A percentile compares a stretch with the other conserved stretches of the same genome.
Evolutionary conservation across 345 rosid genomes (phyloP).

Genomic region (Geranium brycei): DNA sequence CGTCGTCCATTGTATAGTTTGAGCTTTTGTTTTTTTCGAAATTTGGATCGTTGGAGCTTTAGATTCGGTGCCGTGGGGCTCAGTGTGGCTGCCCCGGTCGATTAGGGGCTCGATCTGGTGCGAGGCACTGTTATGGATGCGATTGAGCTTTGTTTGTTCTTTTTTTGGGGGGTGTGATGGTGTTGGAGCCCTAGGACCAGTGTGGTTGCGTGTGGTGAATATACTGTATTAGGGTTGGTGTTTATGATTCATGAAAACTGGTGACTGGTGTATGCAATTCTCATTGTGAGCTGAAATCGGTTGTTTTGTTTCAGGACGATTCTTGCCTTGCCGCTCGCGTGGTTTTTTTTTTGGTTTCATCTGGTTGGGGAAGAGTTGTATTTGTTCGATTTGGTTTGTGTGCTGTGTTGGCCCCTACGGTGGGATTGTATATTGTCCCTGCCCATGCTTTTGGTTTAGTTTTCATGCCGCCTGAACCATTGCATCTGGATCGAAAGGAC

Average conservation of each 20-base stretch:
- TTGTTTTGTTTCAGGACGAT: neutral
- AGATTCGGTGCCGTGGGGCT: neutral
- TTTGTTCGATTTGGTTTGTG: constrained; percentile 2
- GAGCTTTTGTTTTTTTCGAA: too few species aligned
- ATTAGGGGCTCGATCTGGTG: neutral
- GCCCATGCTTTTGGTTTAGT: constrained; percentile 35
- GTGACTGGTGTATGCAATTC: neutral
- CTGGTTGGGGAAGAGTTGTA: constrained; percentile 5
- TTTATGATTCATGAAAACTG: neutral
- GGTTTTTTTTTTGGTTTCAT: neutral
- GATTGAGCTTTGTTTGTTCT: neutral
- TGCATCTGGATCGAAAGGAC: constrained; percentile 86
- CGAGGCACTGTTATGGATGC: neutral
- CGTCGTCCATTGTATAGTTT: neutral
- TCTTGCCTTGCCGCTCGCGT: neutral
- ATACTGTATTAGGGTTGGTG: neutral
- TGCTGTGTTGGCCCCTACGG: constrained; percentile 6
- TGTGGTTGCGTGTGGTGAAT: neutral
- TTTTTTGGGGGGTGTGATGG: neutral
- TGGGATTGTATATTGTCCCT: constrained; percentile 1
- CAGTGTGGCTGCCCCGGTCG: neutral
- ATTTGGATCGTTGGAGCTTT: neutral
- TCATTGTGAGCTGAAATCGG: neutral
- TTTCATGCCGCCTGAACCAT: constrained; percentile 94
- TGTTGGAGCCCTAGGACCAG: neutral